These are phyloP conservation scores for Camellia oleifera DNA, from an alignment of 179 eudicot species.

Conservation along the genomic window DNA sequence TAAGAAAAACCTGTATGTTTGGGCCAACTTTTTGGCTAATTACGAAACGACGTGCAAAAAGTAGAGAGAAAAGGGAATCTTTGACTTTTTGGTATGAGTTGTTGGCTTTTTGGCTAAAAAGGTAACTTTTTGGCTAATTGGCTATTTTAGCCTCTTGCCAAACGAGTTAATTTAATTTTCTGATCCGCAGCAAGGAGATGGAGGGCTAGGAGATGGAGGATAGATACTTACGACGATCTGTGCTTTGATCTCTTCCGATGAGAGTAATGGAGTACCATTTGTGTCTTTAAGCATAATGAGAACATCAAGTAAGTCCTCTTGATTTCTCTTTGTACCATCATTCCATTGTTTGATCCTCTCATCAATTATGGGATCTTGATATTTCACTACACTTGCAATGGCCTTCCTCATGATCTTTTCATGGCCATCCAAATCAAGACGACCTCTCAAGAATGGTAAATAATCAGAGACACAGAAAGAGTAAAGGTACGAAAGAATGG, in stretches of 20 bases:
- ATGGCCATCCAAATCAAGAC: constrained; percentile 27
- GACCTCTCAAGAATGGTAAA: constrained; percentile 16
- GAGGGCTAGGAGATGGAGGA: not conserved
- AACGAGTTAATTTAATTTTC: too few species aligned
- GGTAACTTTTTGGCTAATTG: too few species aligned
- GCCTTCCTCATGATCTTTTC: constrained; percentile 13
- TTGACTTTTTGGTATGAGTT: too few species aligned
- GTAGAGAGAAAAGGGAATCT: too few species aligned
- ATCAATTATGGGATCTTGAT: constrained; percentile 22
- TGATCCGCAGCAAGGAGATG: too few species aligned
- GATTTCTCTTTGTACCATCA: not conserved
- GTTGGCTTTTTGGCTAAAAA: too few species aligned
- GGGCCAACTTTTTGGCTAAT: too few species aligned
- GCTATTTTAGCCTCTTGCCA: too few species aligned
- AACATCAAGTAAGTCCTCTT: constrained; percentile 30
- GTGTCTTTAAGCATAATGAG: constrained; percentile 19
- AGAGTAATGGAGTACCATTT: constrained; percentile 14
- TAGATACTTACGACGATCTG: constrained; percentile 5
- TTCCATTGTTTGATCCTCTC: constrained; percentile 24
- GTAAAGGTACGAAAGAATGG: not conserved
- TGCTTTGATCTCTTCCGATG: constrained; percentile 27
- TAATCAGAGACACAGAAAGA: constrained; percentile 23
- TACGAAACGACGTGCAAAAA: too few species aligned
- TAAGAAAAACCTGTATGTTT: too few species aligned
- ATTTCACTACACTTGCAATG: constrained; percentile 8